Conservation (phyloP, 2,329 filamentous ascomycete species). For the Colletotrichum tamarilloi region DNA sequence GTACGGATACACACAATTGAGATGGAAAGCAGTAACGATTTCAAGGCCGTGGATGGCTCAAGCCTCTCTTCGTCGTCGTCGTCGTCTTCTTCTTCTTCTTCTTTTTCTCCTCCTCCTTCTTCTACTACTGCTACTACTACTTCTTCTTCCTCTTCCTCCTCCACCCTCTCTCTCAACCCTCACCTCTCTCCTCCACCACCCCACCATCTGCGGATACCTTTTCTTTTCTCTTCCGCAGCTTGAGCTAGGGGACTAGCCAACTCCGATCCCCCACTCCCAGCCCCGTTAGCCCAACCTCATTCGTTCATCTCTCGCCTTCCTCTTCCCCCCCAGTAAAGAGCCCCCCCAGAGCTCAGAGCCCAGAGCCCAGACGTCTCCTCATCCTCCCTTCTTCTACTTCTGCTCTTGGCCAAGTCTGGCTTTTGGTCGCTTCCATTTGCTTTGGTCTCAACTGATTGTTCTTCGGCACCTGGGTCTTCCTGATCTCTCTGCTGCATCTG, state of each 20-base stretch:
- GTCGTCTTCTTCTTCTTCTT: neutral
- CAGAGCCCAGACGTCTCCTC: neutral
- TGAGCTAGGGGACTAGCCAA: neutral
- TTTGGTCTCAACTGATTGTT: neutral
- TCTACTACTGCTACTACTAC: neutral
- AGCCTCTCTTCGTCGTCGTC: neutral
- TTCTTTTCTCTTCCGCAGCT: neutral
- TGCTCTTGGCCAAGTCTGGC: conserved; percentile 2
- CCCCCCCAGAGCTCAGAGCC: no score
- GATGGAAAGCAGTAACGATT: neutral
- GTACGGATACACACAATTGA: neutral
- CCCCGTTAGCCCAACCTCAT: neutral
- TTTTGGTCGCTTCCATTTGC: neutral
- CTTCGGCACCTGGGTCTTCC: neutral
- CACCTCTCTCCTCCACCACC: neutral
- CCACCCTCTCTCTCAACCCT: no score
- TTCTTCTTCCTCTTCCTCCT: neutral
- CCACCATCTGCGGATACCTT: neutral
- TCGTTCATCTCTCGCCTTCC: neutral
- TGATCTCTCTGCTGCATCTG: neutral
- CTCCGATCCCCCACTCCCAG: neutral
- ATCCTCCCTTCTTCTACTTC: neutral
- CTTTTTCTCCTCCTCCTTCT: neutral
- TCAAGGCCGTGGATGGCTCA: neutral
- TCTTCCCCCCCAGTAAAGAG: no score